Conservation (phyloP, 768 basidiomycete species). For the Trametes sanguinea region DNA sequence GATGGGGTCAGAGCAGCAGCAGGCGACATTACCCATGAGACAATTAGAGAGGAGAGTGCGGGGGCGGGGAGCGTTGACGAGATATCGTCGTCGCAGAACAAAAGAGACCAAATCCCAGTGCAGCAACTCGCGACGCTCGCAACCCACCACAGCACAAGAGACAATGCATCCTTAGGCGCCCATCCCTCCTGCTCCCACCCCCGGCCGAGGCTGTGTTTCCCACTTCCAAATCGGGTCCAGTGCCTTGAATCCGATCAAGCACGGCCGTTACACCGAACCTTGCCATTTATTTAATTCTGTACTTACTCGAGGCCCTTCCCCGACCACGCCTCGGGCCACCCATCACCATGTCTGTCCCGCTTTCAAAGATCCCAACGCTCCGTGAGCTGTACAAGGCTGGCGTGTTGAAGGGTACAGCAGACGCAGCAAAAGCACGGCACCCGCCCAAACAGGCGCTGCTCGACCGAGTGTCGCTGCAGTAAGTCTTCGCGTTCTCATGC, state of each 20-base stretch:
- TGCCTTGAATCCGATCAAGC: not conserved
- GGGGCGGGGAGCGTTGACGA: constrained; percentile 15
- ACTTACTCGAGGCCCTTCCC: not conserved
- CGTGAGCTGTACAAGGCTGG: constrained; percentile 50
- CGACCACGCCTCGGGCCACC: not conserved
- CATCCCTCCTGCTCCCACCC: not conserved
- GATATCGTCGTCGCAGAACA: constrained; percentile 29
- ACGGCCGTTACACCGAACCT: not conserved
- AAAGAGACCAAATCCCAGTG: constrained; percentile 28
- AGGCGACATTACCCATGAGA: constrained; percentile 33
- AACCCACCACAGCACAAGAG: not conserved
- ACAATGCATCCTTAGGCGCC: constrained; percentile 13
- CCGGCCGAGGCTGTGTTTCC: constrained; percentile 9
- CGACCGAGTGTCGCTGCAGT: constrained; percentile 70
- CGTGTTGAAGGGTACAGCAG: constrained; percentile 38
- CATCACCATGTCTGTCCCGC: constrained; percentile 31
- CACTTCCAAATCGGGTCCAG: not conserved
- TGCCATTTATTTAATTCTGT: not conserved
- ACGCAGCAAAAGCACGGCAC: constrained; percentile 39
- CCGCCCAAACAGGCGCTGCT: constrained; percentile 43
- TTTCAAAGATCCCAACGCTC: constrained; percentile 59
- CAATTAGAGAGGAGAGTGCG: constrained; percentile 16
- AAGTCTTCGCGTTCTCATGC: constrained; percentile 33
- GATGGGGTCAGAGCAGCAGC: constrained; percentile 45
- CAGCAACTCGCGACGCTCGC: not conserved